Conservation (phyloP, 495 filamentous ascomycete species). For the Oidiodendron maius region DNA sequence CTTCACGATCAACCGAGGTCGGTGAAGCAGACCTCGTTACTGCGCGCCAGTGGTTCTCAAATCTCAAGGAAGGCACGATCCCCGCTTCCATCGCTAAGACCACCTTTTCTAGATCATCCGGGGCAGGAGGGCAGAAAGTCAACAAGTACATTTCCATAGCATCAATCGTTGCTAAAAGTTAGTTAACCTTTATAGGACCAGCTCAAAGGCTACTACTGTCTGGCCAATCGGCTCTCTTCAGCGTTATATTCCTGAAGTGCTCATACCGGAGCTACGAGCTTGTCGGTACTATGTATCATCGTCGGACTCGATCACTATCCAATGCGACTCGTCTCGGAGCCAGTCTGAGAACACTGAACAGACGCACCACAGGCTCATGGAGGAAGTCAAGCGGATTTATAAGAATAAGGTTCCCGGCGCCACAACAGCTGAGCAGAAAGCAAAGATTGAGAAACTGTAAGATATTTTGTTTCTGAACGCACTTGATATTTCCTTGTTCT, state of each 20-base stretch:
- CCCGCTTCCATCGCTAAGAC: slow-evolving; percentile 60
- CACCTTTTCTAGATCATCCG: slow-evolving; percentile 79
- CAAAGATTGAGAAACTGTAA: slow-evolving; percentile 60
- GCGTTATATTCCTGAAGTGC: slow-evolving; percentile 56
- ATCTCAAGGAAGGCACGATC: slow-evolving; percentile 50
- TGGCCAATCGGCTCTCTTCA: slow-evolving; percentile 52
- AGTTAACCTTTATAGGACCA: slow-evolving; percentile 55
- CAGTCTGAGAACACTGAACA: slow-evolving; percentile 59
- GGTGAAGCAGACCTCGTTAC: slow-evolving; percentile 57
- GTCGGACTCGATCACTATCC: slow-evolving; percentile 50
- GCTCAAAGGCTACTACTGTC: slow-evolving; percentile 81
- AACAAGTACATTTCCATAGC: slow-evolving; percentile 69
- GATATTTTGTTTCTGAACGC: slow-evolving; percentile 19
- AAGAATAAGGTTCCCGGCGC: slow-evolving; percentile 55
- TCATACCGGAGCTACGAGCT: slow-evolving; percentile 56
- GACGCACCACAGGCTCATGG: slow-evolving; percentile 57
- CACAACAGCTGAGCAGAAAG: slow-evolving; percentile 51
- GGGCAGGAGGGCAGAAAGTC: slow-evolving; percentile 91
- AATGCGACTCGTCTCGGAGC: slow-evolving; percentile 67
- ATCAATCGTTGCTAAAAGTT: neutral
- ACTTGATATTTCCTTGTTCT: neutral
- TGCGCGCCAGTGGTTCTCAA: slow-evolving; percentile 70
- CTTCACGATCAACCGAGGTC: slow-evolving; percentile 14
- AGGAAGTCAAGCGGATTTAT: slow-evolving; percentile 48
- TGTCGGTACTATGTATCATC: slow-evolving; percentile 66